Evolutionary conservation across 2,329 filamentous ascomycete species (phyloP), one percentile per base, ranked within the genome.

Genomic region (Penicillium sp.): DNA sequence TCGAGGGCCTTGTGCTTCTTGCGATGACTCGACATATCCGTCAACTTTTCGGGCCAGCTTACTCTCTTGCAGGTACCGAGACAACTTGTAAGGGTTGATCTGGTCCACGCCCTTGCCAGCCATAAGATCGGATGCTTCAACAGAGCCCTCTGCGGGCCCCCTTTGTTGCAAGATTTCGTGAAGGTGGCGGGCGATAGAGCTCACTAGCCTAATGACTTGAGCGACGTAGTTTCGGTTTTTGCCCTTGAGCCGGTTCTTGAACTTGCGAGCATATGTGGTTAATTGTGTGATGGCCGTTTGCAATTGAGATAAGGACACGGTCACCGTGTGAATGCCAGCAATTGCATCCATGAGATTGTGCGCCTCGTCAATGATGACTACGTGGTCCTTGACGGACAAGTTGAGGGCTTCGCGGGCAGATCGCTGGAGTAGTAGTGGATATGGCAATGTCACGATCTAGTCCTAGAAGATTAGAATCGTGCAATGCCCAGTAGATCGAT

Each of bases 291-390:
- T 85, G 2, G 90, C 91, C 59, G 84, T 83, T 52, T 86, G 86
- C 17, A 98, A 79, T 63, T 97, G 92, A 28, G 80, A 79, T 4
- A 96, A 79, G 2, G 86, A 86, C 20, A 98, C 83, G 38, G 90
- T 86, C 0, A 91, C 86, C 0, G 93, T 93, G 73, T 97, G 88
- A 37, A 96, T 95, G 48, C 88, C 89, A 15, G 91, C 86, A 48
- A 99, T 91, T 0, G 94, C 92, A 73, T 97, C 93, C 89, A 97
- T 96, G 54, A 99, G 85, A 71, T 99, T 99, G 73, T 99, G 95
- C 0, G 95, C 95, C 79, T 99, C 95, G 67, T 99, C 95, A 50
- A 99, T 91, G 28, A 99, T 90, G n/a, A 99, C 88, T 0, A 99
- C 83, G 70, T 96, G 95, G 5, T 88, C 87, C 68, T 96, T 92